Evolutionary conservation across 345 rosid genomes (phyloP).

Genomic region (Moricandia moricandioides): DNA sequence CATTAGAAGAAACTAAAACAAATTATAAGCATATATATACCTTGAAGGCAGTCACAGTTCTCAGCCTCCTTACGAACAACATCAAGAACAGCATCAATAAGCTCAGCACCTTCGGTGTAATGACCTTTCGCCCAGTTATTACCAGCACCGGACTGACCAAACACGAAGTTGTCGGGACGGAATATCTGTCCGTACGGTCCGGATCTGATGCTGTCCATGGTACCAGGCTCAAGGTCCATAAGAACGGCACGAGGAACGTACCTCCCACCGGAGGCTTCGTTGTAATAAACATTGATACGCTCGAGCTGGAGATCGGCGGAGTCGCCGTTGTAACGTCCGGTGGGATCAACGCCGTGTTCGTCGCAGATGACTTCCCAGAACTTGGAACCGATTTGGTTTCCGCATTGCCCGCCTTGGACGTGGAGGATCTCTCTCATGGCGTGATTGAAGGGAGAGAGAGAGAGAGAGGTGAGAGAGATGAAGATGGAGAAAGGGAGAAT

Average conservation of each 20-base stretch:
- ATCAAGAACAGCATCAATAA: slow-evolving; percentile 92
- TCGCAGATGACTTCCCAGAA: slow-evolving; percentile 99
- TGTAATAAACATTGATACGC: slow-evolving; percentile 89
- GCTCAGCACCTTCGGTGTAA: slow-evolving; percentile 94
- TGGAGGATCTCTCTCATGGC: slow-evolving; percentile 94
- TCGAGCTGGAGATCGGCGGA: slow-evolving; percentile 74
- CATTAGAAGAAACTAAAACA: not conserved
- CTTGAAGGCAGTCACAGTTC: slow-evolving; percentile 98
- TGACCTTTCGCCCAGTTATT: slow-evolving; percentile 92
- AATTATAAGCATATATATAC: not conserved
- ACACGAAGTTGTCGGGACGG: slow-evolving; percentile 83
- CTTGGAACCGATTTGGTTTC: slow-evolving; percentile 97
- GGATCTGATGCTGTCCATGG: slow-evolving; percentile 96
- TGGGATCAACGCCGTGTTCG: slow-evolving; percentile 89
- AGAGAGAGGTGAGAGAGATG: slow-evolving; percentile 7
- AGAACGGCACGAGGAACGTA: slow-evolving; percentile 95
- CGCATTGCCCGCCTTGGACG: slow-evolving; percentile 96
- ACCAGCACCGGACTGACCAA: slow-evolving; percentile 86
- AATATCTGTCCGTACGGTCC: slow-evolving; percentile 87
- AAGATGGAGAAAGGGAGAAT: not conserved
- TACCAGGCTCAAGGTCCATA: slow-evolving; percentile 99
- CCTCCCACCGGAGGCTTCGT: slow-evolving; percentile 88
- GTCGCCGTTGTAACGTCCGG: slow-evolving; percentile 71
- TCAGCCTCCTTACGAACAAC: slow-evolving; percentile 96
- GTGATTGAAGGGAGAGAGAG: not conserved